Base-by-base conservation (phyloP, 352 stramenopile species). In the Globisporangium acanthophoron region DNA sequence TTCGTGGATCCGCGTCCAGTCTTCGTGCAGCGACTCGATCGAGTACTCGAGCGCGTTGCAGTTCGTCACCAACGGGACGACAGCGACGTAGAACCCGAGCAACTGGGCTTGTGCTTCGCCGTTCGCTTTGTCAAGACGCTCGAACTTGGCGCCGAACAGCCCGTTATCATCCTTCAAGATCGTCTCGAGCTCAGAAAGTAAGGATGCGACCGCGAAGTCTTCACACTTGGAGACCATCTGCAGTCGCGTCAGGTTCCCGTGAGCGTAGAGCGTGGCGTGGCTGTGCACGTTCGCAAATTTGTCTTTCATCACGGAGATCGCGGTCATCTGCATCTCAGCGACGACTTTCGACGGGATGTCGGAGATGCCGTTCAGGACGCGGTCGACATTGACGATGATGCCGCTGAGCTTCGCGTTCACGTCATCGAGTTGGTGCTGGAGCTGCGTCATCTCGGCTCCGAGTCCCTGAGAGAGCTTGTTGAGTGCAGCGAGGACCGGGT, bases 11-110 rank as follows among this genome's bases (percentile, higher is more conserved):
- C 44, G 44, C 16, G 54, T 54, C 29, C 73, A 69, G 54, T 81
- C 73, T 3, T 63, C 61, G 9, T 61, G 39, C 12, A 78, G 52
- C 4, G 73, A 81, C 27, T 71, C 61, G 15, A 78, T 41, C 9
- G 73, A 76, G 59, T 81, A 81, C 61, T 74, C 75, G 53, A 81
- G 70, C 9, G 70, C 52, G 47, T 81, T 81, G 67, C 73, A 81
- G 53, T 77, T 74, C n/a, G 65, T 64, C 35, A 74, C 73, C 4
- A 81, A 29, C 1, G 73, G 73, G 41, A 81, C 64, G 2, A 71
- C 67, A 15, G 73, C 74, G 31, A 81, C 49, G 67, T 81, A 81
- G 56, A 81, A 81, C 11, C 64, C 54, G 11, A 81, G 58, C 6
- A 81, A 55, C 37, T 71, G 67, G 5, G 63, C n/a, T 52, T 75